These are phyloP conservation scores for Leccinum subatratum DNA, from an alignment of 1,284 basidiomycete species.

Conservation along the genomic window DNA sequence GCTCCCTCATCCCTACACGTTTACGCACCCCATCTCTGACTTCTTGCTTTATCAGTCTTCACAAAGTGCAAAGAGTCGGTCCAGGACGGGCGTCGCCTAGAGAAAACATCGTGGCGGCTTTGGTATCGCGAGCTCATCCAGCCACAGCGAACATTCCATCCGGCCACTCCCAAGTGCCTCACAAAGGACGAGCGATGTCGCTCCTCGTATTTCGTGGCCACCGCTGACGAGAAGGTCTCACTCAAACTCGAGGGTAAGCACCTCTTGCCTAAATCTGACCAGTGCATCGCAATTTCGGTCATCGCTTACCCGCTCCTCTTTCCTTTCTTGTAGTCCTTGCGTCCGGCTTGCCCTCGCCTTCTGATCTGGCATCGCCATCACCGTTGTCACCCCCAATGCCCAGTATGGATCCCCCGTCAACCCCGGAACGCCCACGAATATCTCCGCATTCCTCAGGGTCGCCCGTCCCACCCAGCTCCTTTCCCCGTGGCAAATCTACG, in stretches of 20 bases:
- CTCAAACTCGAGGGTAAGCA: slow-evolving; percentile 21
- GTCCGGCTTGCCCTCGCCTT: slow-evolving; percentile 27
- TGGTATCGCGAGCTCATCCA: slow-evolving; percentile 67
- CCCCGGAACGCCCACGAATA: slow-evolving; percentile 31
- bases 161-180: slow-evolving; percentile 32
- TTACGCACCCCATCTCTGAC: slow-evolving; percentile 5
- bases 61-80: slow-evolving; percentile 77
- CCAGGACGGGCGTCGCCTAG: slow-evolving; percentile 71
- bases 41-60: slow-evolving; percentile 55
- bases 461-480: slow-evolving; percentile 20
- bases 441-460: slow-evolving; percentile 20
- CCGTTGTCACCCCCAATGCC: slow-evolving; percentile 25
- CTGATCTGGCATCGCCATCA: slow-evolving; percentile 29
- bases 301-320: slow-evolving; percentile 18
- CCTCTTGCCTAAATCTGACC: slow-evolving; percentile 12
- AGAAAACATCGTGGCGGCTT: slow-evolving; percentile 82
- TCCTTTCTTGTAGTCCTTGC: slow-evolving; percentile 22
- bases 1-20: slow-evolving; percentile 15
- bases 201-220: slow-evolving; percentile 25
- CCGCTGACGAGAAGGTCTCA: slow-evolving; percentile 13
- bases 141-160: slow-evolving; percentile 27
- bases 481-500: slow-evolving; percentile 31
- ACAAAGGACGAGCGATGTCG: slow-evolving; percentile 22
- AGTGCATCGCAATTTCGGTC: slow-evolving; percentile 10
- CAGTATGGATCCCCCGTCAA: slow-evolving; percentile 22